Base-by-base conservation (phyloP, 305 asterid genomes). In the Rubia balearica region DNA sequence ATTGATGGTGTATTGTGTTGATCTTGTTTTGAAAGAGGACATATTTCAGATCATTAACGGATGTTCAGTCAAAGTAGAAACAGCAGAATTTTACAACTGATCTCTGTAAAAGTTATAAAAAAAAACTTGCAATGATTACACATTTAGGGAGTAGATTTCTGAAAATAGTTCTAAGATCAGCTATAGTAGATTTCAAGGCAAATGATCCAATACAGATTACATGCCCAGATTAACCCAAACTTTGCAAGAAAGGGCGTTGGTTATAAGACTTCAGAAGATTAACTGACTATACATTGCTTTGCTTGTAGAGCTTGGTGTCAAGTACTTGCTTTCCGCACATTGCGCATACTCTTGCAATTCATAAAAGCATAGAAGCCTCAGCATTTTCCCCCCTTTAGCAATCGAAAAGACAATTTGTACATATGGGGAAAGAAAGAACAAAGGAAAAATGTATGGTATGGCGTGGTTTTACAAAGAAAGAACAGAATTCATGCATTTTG, bases 241-340 rank as follows among this genome's bases (percentile, higher is more conserved):
- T 40, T 5, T 27, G 27, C 27, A 33, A 46, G 53, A 68, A 36
- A 16, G 19, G 49, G 62, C 1, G 3, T 51, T 66, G 6, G 38
- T 4, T 16, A 49, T 69, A 24, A 24, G 27, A 24, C 1, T 24
- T 24, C 27, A 24, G 27, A 24, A 24, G 27, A 24, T 24, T 24
- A 24, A 24, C 55, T 51, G 66, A 65, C 85, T 81, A 90, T 10
- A 83, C 98, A 75, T 93, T 93, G 89, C 98, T 93, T 85, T 93
- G 98, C 83, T 90, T 93, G 88, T 90, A 93, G 8, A 82, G 62
- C 82, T 90, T 89, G 77, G 98, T 93, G 85, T 93, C 98, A 22
- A 93, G 90, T 21, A 93, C 98, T 86, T 93, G 97, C 79, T 93
- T 90, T 55, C 98, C 97, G 19, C 98, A 93, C 96, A 93, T 90